phyloP scores from a whole-genome alignment of 2,329 filamentous ascomycete genomes.

The Colletotrichum filicis region DNA sequence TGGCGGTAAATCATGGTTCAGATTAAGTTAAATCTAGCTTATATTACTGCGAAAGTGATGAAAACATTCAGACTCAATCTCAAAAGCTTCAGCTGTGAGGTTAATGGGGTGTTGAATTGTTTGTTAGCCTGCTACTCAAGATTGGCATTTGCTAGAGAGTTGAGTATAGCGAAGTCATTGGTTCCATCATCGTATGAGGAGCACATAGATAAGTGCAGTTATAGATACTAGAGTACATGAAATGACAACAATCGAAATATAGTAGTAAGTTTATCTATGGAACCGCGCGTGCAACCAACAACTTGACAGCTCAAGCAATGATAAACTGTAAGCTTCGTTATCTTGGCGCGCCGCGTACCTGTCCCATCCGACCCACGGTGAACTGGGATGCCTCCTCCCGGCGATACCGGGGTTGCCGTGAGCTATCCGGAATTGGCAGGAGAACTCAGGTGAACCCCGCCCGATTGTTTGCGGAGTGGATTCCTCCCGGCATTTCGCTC shows the following conservation, averaged over 20 bases:
- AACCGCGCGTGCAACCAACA: not conserved
- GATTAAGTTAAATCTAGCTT: not conserved
- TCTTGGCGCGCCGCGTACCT: not conserved
- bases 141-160: not conserved
- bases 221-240: not conserved
- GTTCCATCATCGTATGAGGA: not conserved
- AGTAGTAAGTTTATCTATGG: not conserved
- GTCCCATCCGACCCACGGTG: not conserved
- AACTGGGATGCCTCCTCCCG: not conserved
- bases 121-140: not conserved
- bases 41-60: not conserved
- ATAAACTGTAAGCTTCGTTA: not conserved
- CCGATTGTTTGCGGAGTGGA: not conserved
- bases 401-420: not conserved
- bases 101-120: not conserved
- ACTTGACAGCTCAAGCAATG: not conserved
- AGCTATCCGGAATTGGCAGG: conserved; percentile 16
- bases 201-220: not conserved
- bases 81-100: not conserved
- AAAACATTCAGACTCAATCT: not conserved
- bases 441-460: not conserved
- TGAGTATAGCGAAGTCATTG: not conserved
- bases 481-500: conserved; percentile 11
- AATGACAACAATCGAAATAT: not conserved
- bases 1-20: not conserved